Evolutionary conservation across 148 eudicot genomes (phyloP).

Genomic region (Polygonum maritimum): DNA sequence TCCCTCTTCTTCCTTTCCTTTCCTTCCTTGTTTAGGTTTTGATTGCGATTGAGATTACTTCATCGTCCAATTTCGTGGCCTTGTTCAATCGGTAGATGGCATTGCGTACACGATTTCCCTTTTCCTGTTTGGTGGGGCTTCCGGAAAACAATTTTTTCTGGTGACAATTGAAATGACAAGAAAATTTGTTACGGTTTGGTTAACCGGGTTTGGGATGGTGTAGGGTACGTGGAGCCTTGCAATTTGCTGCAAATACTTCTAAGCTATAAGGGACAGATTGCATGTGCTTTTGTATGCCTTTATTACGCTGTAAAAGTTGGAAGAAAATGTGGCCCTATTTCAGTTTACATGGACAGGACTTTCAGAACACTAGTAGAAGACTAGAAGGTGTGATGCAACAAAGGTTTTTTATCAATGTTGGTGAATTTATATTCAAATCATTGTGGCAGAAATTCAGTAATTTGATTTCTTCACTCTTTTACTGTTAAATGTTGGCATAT

Average conservation of each 20-base stretch:
- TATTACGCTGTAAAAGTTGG: background rate
- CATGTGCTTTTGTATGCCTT: conserved; percentile 44
- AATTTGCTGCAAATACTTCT: background rate
- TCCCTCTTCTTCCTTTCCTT: background rate
- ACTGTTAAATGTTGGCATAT: background rate
- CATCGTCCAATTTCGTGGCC: background rate
- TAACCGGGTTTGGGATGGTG: background rate
- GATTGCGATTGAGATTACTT: background rate
- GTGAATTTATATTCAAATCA: background rate
- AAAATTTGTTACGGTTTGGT: background rate
- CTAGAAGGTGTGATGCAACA: background rate
- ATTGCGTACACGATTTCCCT: background rate
- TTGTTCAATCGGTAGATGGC: background rate
- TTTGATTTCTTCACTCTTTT: background rate
- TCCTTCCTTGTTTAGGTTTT: background rate
- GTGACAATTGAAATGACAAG: too few species aligned
- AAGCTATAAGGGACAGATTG: conserved; percentile 13
- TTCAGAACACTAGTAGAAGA: conserved; percentile 6
- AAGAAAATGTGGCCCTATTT: conserved; percentile 16
- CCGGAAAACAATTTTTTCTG: too few species aligned
- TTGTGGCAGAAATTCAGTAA: background rate
- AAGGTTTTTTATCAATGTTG: background rate
- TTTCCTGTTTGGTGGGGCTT: background rate
- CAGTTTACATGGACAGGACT: conserved; percentile 31
- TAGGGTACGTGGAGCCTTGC: background rate